Base-by-base conservation (phyloP, 192 early-diverging fungal species). In the Entomortierella parvispora region DNA sequence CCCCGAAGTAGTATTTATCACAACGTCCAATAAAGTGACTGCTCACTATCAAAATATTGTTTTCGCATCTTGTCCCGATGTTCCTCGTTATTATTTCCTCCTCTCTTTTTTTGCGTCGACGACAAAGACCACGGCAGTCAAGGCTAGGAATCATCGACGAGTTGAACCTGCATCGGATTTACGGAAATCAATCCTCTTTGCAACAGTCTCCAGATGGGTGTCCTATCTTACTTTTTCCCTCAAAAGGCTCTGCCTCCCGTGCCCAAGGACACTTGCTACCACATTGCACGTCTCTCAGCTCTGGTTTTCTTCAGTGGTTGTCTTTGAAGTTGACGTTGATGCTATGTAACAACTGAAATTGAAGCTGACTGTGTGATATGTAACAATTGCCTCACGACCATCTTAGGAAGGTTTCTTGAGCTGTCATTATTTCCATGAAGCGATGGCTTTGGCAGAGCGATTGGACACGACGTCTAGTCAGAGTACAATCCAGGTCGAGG, bases 201-300 rank as follows among this genome's bases (percentile, higher is more conserved):
- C 17, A 18, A 49, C 20, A 2, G 8, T 49, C n/a, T 18, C 1
- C 20, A 18, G 17, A 74, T 74, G 71, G 63, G 71, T 22, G 15
- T 74, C 17, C 40, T 59, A 18, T 74, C 71, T 0, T 74, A 61
- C 33, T 66, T 74, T 28, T 74, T 66, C 37, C 14, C 58, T 37
- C 63, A 74, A 6, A 65, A 66, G 40, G 48, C 63, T 22, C 32
- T 26, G 5, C 14, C 52, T 14, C 46, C 51, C 3, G 71, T 74
- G n/a, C 62, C 62, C n/a, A 74, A 74, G 57, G 71, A 74, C 17
- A 66, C 65, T 54, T 74, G 71, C 57, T 74, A 74, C 58, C 65
- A 66, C 25, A 66, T 74, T 31, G 71, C 66, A 61, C 4, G 32
- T 40, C 14, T 17, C 28, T 42, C 37, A 1, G 17, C 22, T 58